Percentiles rank a stretch among this genome's conserved stretches.
Evolutionary conservation across 2,329 filamentous ascomycete species (phyloP).

Genomic region (Dichotomopilus funicola): DNA sequence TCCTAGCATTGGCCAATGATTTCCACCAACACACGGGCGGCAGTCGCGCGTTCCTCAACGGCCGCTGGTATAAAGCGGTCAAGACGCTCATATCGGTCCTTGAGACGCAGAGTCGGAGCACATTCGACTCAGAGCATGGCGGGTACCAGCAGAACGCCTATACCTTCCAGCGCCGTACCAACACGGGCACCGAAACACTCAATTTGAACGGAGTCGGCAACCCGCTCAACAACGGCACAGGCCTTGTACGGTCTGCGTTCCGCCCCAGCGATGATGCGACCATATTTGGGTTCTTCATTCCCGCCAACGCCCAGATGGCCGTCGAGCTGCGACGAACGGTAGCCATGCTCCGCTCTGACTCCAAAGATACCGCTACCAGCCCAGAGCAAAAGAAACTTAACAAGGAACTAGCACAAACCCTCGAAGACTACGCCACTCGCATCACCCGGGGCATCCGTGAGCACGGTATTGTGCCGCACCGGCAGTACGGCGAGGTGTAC

Average conservation of each 20-base stretch:
- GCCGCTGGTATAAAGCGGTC: slow-evolving; percentile 72
- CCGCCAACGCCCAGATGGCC: slow-evolving; percentile 92
- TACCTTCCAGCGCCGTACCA: slow-evolving; percentile 77
- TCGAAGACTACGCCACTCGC: slow-evolving; percentile 51
- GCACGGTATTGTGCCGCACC: slow-evolving; percentile 72
- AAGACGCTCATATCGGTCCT: slow-evolving; percentile 68
- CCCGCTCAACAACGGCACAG: slow-evolving; percentile 76
- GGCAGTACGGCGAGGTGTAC: slow-evolving; percentile 71
- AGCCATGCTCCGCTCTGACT: slow-evolving; percentile 47
- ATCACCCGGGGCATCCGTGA: slow-evolving; percentile 77
- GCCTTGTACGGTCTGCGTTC: slow-evolving; percentile 85
- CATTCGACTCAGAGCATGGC: slow-evolving; percentile 65
- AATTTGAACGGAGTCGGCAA: slow-evolving; percentile 81
- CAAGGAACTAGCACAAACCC: slow-evolving; percentile 43
- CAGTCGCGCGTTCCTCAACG: slow-evolving; percentile 70
- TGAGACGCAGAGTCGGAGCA: slow-evolving; percentile 70
- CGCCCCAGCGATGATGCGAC: slow-evolving; percentile 92
- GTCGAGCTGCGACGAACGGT: slow-evolving; percentile 76
- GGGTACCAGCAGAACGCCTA: slow-evolving; percentile 68
- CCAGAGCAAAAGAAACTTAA: slow-evolving; percentile 42
- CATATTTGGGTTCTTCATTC: slow-evolving; percentile 90
- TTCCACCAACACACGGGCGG: slow-evolving; percentile 69
- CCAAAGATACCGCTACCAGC: slow-evolving; percentile 25
- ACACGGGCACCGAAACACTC: slow-evolving; percentile 82
- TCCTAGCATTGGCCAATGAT: slow-evolving; percentile 77